Percentiles rank a stretch among this genome's conserved stretches.
phyloP scores from a whole-genome alignment of 208 protist genomes.

The Leishmania braziliensis region DNA sequence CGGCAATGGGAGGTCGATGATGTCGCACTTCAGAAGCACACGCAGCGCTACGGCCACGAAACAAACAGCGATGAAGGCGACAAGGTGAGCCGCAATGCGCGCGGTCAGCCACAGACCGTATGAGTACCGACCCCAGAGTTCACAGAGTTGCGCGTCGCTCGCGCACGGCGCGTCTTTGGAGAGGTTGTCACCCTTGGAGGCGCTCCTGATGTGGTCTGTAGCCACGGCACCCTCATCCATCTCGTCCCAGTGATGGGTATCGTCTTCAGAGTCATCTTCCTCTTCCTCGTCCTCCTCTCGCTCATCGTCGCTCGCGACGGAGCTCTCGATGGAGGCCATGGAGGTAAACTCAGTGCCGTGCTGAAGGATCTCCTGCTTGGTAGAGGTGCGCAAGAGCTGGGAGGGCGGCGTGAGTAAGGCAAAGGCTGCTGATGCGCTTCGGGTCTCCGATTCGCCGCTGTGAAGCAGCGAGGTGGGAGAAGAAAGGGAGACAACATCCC shows the following conservation, averaged over 20 bases:
- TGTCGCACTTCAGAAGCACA: slow-evolving; percentile 44
- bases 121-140: slow-evolving; percentile 19
- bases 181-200: slow-evolving; percentile 10
- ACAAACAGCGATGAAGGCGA: slow-evolving; percentile 43
- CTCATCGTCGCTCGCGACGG: slow-evolving; percentile 14
- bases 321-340: slow-evolving; percentile 31
- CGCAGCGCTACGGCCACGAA: slow-evolving; percentile 46
- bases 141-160: not conserved
- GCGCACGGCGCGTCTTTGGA: slow-evolving; percentile 6
- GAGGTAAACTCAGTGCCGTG: slow-evolving; percentile 22
- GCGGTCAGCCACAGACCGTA: slow-evolving; percentile 47
- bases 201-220: not conserved
- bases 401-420: not conserved
- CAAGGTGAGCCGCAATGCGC: slow-evolving; percentile 38
- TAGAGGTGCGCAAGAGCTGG: not conserved
- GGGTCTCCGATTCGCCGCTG: not conserved
- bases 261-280: slow-evolving; percentile 6
- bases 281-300: not conserved
- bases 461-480: not conserved
- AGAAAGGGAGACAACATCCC: not conserved
- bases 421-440: not conserved
- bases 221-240: not conserved
- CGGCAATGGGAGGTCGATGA: slow-evolving; percentile 53
- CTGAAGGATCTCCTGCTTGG: slow-evolving; percentile 24
- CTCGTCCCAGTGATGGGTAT: not conserved